phyloP scores from a whole-genome alignment of 2,329 filamentous ascomycete species.

The Beauveria bassiana region DNA sequence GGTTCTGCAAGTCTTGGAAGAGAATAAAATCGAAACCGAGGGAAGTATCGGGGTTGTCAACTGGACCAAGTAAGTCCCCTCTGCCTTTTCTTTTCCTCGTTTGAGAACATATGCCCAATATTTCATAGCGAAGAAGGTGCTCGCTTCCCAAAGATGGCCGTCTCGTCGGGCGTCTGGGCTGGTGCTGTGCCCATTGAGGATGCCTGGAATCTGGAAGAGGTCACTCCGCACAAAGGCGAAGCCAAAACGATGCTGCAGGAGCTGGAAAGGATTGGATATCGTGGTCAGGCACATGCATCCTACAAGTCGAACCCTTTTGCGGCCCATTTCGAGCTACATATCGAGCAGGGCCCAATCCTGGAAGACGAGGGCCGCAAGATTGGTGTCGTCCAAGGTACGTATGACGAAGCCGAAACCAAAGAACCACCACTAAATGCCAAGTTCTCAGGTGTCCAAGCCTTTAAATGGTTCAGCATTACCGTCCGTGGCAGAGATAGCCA shows the following conservation, averaged over 20 bases:
- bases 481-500: conserved; percentile 24
- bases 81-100: no score
- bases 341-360: conserved; percentile 74
- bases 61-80: conserved; percentile 56
- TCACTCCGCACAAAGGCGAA: conserved; percentile 19
- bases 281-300: conserved; percentile 19
- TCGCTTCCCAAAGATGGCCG: conserved; percentile 68
- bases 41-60: conserved; percentile 68
- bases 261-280: conserved; percentile 62
- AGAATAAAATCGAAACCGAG: conserved; percentile 59
- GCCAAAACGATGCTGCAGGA: conserved; percentile 31
- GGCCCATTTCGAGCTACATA: conserved; percentile 77
- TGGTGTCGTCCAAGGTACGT: conserved; percentile 23
- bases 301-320: conserved; percentile 46
- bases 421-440: neutral
- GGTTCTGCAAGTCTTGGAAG: conserved; percentile 57
- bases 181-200: conserved; percentile 53
- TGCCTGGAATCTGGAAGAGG: conserved; percentile 59
- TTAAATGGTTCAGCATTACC: conserved; percentile 24
- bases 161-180: conserved; percentile 73
- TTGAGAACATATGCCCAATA: neutral
- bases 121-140: conserved; percentile 65
- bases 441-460: conserved; percentile 19
- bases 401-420: accelerated
- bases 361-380: conserved; percentile 33